These are phyloP conservation scores for Xylariaceae sp. DNA, from an alignment of 2,329 filamentous ascomycete species.

Conservation along the genomic window DNA sequence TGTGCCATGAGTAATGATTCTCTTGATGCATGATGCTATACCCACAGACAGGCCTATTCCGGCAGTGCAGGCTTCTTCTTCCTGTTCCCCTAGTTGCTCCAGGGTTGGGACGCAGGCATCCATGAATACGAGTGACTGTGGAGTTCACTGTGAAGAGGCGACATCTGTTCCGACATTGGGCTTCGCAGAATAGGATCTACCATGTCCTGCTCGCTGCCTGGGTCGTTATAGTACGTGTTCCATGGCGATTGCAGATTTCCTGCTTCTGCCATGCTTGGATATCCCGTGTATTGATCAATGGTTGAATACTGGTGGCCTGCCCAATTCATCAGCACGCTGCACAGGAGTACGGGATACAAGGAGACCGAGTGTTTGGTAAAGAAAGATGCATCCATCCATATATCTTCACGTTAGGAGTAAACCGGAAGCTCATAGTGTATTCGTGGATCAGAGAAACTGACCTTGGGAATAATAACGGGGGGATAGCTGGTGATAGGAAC, in stretches of 20 bases:
- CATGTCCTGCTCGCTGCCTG: conserved; percentile 26
- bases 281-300: conserved; percentile 28
- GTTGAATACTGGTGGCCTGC: conserved; percentile 28
- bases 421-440: neutral
- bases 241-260: conserved; percentile 24
- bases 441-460: conserved; percentile 19
- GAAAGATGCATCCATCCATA: neutral
- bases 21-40: conserved; percentile 1
- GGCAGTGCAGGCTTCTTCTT: conserved; percentile 5
- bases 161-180: conserved; percentile 25
- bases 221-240: conserved; percentile 26
- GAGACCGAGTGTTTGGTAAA: neutral
- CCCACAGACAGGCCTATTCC: neutral
- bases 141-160: conserved; percentile 25
- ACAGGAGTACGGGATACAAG: neutral
- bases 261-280: conserved; percentile 22
- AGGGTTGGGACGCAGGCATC: conserved; percentile 28
- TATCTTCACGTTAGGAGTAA: neutral
- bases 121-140: conserved; percentile 25
- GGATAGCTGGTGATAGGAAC: conserved; percentile 24
- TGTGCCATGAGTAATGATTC: conserved; percentile 9
- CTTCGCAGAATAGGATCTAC: conserved; percentile 29
- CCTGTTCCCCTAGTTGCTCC: conserved; percentile 24
- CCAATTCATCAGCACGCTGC: conserved; percentile 18
- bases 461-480: conserved; percentile 27